A percentile compares a stretch with the other conserved stretches of the same genome.
phyloP scores from a whole-genome alignment of 78 protist genomes.

The Protostelium mycophagum region DNA sequence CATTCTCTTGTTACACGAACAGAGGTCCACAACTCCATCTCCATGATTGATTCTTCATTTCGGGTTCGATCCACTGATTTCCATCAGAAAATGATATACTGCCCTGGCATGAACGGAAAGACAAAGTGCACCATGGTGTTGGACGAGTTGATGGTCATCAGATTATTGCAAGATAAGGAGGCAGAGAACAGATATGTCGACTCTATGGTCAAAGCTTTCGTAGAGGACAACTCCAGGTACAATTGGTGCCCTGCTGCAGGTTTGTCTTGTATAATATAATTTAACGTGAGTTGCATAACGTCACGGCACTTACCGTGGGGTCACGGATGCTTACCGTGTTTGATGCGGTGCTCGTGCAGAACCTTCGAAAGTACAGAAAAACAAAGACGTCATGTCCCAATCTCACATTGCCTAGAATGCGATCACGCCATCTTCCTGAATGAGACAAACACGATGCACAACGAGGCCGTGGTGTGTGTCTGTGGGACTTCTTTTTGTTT shows the following conservation, averaged over 20 bases:
- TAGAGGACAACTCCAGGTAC: background rate
- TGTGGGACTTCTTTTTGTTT: background rate
- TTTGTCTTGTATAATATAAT: background rate
- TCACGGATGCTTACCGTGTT: too few species aligned
- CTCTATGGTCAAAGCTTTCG: background rate
- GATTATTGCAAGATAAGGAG: background rate
- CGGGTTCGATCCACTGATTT: background rate
- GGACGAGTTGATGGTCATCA: slow-evolving; percentile 3
- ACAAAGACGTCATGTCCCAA: background rate
- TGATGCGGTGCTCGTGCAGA: too few species aligned
- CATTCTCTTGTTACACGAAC: background rate
- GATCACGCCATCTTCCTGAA: slow-evolving; percentile 3
- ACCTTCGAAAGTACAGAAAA: too few species aligned
- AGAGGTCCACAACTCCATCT: too few species aligned
- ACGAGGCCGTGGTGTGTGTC: background rate
- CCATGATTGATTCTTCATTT: too few species aligned
- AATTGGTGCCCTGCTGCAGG: background rate
- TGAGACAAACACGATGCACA: background rate
- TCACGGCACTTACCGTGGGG: background rate
- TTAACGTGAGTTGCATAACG: too few species aligned
- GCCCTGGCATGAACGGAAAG: background rate
- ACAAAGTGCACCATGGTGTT: background rate
- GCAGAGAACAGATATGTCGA: background rate
- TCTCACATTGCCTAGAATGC: background rate
- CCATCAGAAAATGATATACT: background rate